Evolutionary conservation across 306 rosid species (phyloP), one percentile per base, ranked within the genome.

Genomic region (Oemleria cerasiformis): DNA sequence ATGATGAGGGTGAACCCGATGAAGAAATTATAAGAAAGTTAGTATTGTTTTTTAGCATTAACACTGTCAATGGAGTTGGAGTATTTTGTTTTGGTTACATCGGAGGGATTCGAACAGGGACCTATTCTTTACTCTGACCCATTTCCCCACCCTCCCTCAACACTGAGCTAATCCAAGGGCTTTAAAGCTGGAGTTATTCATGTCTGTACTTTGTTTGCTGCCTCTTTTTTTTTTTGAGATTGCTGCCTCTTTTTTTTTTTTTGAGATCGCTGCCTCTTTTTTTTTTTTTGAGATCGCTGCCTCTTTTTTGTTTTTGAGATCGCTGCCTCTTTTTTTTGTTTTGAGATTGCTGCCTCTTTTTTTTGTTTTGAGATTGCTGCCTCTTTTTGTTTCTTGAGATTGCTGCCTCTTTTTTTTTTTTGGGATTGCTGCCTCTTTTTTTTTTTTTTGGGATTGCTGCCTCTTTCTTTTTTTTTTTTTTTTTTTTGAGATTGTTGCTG

Each of bases 1-100:
- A 8, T 7, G 93, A 83, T 0, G 23, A 85, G 16, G 99, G 96
- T 54, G 69, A 86, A 62, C 96, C 91, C 36, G 64, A 91, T 51
- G 7, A 0, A 80, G 85, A 61, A 3, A 77, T 72, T 41, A 83
- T 88, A 77, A 3, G 3, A 66, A 89, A 77, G 99, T 95, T 42
- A 73, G 90, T 55, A 41, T 63, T 57, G 8, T 48, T 70, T 20
- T 13, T 9, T 42, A 25, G 43, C 6, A 43, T 9, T 70, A 43
- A 6, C 36, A 30, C 3, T 30, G 36, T 30, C 9, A 5, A 25
- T 16, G 65, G 2, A 70, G 42, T 7, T 2, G 3, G 36, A 30
- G 3, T 30, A 30, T 1, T 30, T 30, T 30, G 36, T 30, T 30
- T 30, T 30, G 36, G 36, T 30, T 30, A 30, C 36, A 30, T 2